phyloP scores from a whole-genome alignment of 2,329 filamentous ascomycete species.

The Calonectria henricotiae region DNA sequence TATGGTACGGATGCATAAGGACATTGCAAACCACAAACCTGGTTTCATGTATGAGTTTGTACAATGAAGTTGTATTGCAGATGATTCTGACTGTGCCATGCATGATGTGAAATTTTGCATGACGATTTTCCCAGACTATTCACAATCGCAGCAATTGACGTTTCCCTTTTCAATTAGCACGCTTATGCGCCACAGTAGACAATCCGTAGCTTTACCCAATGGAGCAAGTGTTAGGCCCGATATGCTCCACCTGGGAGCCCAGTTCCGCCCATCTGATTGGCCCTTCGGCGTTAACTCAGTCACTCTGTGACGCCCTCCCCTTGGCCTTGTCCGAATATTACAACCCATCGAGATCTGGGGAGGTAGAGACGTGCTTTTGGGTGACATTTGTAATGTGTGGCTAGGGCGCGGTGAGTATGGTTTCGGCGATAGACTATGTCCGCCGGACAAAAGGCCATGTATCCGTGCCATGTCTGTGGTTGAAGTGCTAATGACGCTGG shows the following conservation, averaged over 20 bases:
- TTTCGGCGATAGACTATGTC: slow-evolving; percentile 24
- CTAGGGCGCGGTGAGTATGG: neutral
- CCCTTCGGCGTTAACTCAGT: neutral
- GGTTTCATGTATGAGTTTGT: slow-evolving; percentile 31
- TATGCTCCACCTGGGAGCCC: neutral
- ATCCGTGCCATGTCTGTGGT: neutral
- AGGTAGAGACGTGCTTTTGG: neutral
- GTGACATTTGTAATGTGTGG: neutral
- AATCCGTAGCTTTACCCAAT: neutral
- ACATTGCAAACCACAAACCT: slow-evolving; percentile 10
- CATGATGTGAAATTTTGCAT: neutral
- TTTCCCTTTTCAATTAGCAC: neutral
- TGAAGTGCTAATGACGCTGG: neutral
- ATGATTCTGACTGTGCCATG: neutral
- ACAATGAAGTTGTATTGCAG: slow-evolving; percentile 24
- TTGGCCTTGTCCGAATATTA: neutral
- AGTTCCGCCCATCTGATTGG: neutral
- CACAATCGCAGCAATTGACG: neutral
- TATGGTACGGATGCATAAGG: slow-evolving; percentile 26
- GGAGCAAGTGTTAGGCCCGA: neutral
- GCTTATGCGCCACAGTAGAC: neutral
- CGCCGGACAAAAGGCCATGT: neutral
- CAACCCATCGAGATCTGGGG: neutral
- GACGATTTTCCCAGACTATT: neutral
- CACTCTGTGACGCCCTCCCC: neutral